Evolutionary conservation across 108 stramenopile species (phyloP), one percentile per base, ranked within the genome.

Genomic region (Aureococcus anophagefferens): DNA sequence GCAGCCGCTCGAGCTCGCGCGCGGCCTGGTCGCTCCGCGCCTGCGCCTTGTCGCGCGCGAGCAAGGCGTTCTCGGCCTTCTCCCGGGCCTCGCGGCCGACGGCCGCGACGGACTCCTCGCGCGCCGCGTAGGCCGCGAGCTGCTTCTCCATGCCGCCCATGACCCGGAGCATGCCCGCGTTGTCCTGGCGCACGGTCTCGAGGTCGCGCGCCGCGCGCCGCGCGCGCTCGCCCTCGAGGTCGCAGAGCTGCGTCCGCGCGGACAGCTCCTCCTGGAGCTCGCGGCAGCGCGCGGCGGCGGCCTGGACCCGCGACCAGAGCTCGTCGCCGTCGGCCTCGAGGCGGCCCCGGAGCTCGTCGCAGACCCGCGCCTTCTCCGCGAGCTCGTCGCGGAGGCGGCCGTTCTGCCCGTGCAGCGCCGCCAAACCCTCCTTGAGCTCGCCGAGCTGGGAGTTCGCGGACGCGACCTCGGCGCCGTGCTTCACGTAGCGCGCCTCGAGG

Each of bases 151-250:
- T 59, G 51, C 51, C 51, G 21, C 51, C 25, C 51, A 59, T 59
- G 51, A 59, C 51, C 21, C 51, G 51, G 21, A 59, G 51, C 51
- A 59, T 59, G 51, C 51, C 51, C 51, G 51, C 51, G 51, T 59
- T 59, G 51, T 59, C 51, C 25, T 1, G 7, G 21, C 51, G 17
- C 25, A 25, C 25, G 7, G 17, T 18, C 51, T 59, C 51, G 21
- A 59, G 25, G 13, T 18, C 51, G 25, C 51, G 51, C 25, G 17
- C 51, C 51, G 51, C 51, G 17, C 21, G 1, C 25, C 51, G 51
- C 17, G 51, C 51, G 7, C 3, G 1, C 21, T 59, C 51, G 7
- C 7, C 25, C 3, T 16, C 51, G 21, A 25, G 21, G 51, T 59
- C 51, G 25, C 51, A 18, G 1, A 1, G 17, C 25, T 59, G 51